A percentile compares a stretch with the other conserved stretches of the same genome.
Conservation (phyloP, 139 green algal genomes). For the Tetradesmus lagerheimii region DNA sequence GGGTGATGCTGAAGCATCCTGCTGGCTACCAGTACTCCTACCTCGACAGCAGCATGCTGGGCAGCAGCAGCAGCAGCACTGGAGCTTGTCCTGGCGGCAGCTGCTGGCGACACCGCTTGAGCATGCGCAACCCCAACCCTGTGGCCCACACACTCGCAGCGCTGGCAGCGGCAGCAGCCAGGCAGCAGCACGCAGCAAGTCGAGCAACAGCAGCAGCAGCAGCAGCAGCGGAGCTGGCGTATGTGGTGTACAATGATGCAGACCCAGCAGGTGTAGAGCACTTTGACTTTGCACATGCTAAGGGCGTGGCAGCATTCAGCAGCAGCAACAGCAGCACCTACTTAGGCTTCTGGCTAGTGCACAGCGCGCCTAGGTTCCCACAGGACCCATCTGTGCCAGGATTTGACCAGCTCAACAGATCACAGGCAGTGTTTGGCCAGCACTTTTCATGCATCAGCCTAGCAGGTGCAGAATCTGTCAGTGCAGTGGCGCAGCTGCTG, state of each 20-base stretch:
- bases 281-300: slow-evolving; percentile 41
- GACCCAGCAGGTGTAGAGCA: slow-evolving; percentile 42
- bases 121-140: slow-evolving; percentile 41
- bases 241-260: slow-evolving; percentile 38
- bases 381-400: background rate
- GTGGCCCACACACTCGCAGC: slow-evolving; percentile 28
- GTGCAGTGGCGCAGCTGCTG: slow-evolving; percentile 19
- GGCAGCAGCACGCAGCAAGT: background rate
- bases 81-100: background rate
- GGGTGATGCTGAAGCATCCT: slow-evolving; percentile 46
- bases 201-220: background rate
- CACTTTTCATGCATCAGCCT: slow-evolving; percentile 44
- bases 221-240: background rate
- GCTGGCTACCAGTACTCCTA: slow-evolving; percentile 35
- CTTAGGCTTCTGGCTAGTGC: slow-evolving; percentile 35
- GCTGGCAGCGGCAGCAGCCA: slow-evolving; percentile 3
- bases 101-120: slow-evolving; percentile 38
- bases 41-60: slow-evolving; percentile 15
- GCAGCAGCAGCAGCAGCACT: too few relatives aligned
- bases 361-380: slow-evolving; percentile 43
- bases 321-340: slow-evolving; percentile 32
- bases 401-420: background rate
- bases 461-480: background rate
- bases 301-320: slow-evolving; percentile 43
- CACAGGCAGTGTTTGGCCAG: slow-evolving; percentile 47